phyloP scores from a whole-genome alignment of 2,329 filamentous ascomycete species.

The Fusarium multiceps region DNA sequence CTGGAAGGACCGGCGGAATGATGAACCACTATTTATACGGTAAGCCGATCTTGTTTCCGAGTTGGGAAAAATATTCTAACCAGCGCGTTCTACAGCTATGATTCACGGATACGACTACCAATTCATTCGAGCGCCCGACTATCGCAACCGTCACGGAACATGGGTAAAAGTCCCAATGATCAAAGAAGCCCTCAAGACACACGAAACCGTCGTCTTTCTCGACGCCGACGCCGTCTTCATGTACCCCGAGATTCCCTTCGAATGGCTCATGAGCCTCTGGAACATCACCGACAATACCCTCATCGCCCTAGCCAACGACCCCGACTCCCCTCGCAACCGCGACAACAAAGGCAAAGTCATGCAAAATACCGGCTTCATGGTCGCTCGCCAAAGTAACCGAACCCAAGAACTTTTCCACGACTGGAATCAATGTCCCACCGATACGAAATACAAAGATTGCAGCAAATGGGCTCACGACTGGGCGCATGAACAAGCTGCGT shows the following conservation, averaged over 20 bases:
- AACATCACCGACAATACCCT: constrained; percentile 54
- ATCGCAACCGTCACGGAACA: constrained; percentile 55
- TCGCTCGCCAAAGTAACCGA: constrained; percentile 38
- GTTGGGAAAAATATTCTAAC: background rate
- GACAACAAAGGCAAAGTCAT: constrained; percentile 46
- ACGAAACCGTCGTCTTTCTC: constrained; percentile 57
- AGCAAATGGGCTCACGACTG: constrained; percentile 40
- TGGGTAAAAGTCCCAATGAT: constrained; percentile 59
- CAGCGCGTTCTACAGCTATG: constrained; percentile 25
- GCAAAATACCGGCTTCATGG: constrained; percentile 40
- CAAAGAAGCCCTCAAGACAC: constrained; percentile 51
- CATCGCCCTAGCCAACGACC: constrained; percentile 59
- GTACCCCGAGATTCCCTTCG: constrained; percentile 57
- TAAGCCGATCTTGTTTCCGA: background rate
- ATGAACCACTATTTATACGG: constrained; percentile 42
- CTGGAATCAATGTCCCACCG: constrained; percentile 15
- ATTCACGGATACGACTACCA: constrained; percentile 63
- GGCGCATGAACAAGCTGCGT: constrained; percentile 47
- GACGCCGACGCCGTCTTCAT: constrained; percentile 59
- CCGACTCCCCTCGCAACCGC: constrained; percentile 51
- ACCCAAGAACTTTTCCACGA: constrained; percentile 36
- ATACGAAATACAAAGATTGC: constrained; percentile 24
- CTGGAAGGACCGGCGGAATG: constrained; percentile 32
- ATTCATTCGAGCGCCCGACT: constrained; percentile 56
- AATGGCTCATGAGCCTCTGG: constrained; percentile 62